Evolutionary conservation across 2,329 filamentous ascomycete species (phyloP), one percentile per base, ranked within the genome.

Genomic region (Pseudocercospora fuligena): DNA sequence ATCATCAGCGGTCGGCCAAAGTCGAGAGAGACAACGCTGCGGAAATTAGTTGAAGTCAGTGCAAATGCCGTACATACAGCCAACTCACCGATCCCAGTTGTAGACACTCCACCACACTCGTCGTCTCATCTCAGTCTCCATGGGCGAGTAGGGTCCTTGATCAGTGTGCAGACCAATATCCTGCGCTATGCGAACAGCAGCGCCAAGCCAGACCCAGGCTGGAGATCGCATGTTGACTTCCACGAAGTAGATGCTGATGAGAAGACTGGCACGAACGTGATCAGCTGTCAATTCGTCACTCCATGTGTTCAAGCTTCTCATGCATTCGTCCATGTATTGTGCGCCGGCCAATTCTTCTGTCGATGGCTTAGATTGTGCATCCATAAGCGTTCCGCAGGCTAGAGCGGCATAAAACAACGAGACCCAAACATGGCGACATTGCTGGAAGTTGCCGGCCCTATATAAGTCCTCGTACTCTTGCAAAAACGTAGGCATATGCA

Each of bases 61-160:
- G 11, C 23, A 49, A 5, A 46, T 46, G 19, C 53, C 12, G 14
- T 12, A 21, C 6, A 14, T 8, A 25, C 47, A 51, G 47, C 23
- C 12, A 16, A 76, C 83, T 75, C 77, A 89, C 88, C 93, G 88
- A 80, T 99, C 95, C 81, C 94, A 89, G 53, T 93, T 88, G 79
- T 98, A 98, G 64, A 97, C 88, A 14, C 92, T 89, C 93, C 95
- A 99, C 94, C 94, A 99, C 2, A 95, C 88, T 63, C 94, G 86
- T 67, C 92, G 88, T 63, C 94, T 88, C 88, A 94, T 93, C 79
- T 98, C 94, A 11, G 87, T 87, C 73, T 97, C 93, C 14, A 97
- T 83, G 0, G 89, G 84, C 1, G 91, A 86, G 85, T 90, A 93
- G 0, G 89, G 85, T 0, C 90, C 90, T 1, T 88, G 87, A 73